Base-by-base conservation (phyloP, 1,139 yeast genomes). In the Yamadazyma dushanensis region DNA sequence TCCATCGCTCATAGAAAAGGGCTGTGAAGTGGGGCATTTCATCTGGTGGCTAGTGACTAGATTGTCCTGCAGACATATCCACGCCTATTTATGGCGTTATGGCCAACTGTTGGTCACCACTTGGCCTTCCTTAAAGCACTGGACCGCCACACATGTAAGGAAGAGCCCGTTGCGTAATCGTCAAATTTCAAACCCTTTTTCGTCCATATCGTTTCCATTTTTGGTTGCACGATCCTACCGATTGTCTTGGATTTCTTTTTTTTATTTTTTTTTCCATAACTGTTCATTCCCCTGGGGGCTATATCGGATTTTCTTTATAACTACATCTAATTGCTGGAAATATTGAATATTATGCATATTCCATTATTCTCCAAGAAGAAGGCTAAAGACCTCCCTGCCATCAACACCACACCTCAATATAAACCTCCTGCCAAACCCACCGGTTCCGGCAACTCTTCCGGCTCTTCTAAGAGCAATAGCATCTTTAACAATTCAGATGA, bases 351-450 rank as follows among this genome's bases (percentile, higher is more conserved):
- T 6, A 35, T 35, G 38, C 38, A 35, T 27, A 35, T 35, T 13
- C 38, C 38, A 8, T 19, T 35, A n/a, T 27, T 35, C 9, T 14
- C 29, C 10, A 31, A 16, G n/a, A 30, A 30, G 21, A 31, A 14
- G 13, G 16, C n/a, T 3, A 31, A 13, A 24, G 16, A n/a, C 18
- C 14, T 14, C 13, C 31, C 25, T 13, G 9, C 27, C n/a, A 11
- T 15, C 27, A 15, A 25, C 13, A 14, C 16, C 9, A 17, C 16
- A 25, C 17, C 16, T 18, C 18, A 14, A 25, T 13, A 15, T 13
- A 10, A 25, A 25, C 27, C 27, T 25, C 10, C 18, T 13, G 27
- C 14, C 27, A 25, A 25, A 11, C 16, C 27, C 17, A 14, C 14
- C n/a, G 11, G 18, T 8, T 11, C 16, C n/a, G 16, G 8, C 18